phyloP scores from a whole-genome alignment of 768 basidiomycete species.

The Piloderma croceum region DNA sequence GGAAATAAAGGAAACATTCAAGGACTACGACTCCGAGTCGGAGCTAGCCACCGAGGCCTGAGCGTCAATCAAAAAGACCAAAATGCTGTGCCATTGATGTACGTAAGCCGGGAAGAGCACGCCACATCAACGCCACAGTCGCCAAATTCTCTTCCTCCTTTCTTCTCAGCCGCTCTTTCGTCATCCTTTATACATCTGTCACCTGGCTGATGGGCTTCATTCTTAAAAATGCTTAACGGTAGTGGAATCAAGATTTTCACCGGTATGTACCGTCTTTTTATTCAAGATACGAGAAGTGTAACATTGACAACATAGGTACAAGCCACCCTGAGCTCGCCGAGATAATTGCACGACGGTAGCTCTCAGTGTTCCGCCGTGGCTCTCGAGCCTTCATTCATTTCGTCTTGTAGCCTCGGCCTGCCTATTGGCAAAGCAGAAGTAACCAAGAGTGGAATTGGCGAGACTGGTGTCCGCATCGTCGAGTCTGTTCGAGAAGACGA shows the following conservation, averaged over 20 bases:
- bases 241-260: conserved; percentile 55
- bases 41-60: too few species aligned
- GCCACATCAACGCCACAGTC: too few species aligned
- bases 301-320: conserved; percentile 51
- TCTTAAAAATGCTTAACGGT: conserved; percentile 51
- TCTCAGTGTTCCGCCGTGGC: conserved; percentile 5
- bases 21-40: too few species aligned
- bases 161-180: too few species aligned
- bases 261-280: conserved; percentile 32
- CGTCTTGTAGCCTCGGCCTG: conserved; percentile 69
- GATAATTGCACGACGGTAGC: conserved; percentile 85
- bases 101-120: too few species aligned
- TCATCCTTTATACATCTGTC: too few species aligned
- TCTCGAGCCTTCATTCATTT: neutral
- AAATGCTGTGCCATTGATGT: too few species aligned
- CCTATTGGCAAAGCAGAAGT: conserved; percentile 84
- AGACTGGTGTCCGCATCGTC: conserved; percentile 85
- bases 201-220: too few species aligned
- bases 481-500: conserved; percentile 98
- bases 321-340: conserved; percentile 95
- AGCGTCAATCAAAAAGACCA: too few species aligned
- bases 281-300: neutral
- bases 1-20: too few species aligned
- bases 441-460: conserved; percentile 83
- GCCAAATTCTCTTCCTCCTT: too few species aligned